These are phyloP conservation scores for Boletellus ananas DNA, from an alignment of 768 basidiomycete genomes.

Conservation along the genomic window DNA sequence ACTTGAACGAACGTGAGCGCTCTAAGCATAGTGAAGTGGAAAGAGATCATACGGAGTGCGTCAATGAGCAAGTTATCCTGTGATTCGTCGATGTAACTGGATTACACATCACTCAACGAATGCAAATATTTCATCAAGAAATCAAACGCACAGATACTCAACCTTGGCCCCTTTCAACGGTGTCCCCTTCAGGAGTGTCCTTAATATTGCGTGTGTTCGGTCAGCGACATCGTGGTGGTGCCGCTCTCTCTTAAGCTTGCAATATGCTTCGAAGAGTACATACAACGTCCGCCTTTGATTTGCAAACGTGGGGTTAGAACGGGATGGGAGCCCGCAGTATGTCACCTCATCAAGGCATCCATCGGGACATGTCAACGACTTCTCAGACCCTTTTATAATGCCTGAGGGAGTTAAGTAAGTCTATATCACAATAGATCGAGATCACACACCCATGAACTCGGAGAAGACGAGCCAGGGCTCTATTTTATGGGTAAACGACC, in stretches of 20 bases:
- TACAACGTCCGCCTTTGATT: constrained; percentile 47
- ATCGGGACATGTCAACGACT: constrained; percentile 33
- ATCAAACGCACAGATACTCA: constrained; percentile 49
- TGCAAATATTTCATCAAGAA: background rate
- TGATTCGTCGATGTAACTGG: constrained; percentile 65
- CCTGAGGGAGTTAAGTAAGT: constrained; percentile 29
- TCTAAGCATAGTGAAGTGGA: background rate
- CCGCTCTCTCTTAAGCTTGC: constrained; percentile 38
- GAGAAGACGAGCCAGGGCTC: constrained; percentile 62
- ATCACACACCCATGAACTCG: constrained; percentile 56
- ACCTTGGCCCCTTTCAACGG: constrained; percentile 40
- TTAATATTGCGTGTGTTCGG: constrained; percentile 53
- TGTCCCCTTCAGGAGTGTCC: constrained; percentile 26
- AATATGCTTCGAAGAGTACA: constrained; percentile 50
- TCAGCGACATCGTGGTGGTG: constrained; percentile 58
- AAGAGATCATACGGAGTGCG: constrained; percentile 42
- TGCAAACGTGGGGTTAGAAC: constrained; percentile 54
- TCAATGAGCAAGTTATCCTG: constrained; percentile 73
- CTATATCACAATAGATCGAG: background rate
- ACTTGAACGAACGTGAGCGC: constrained; percentile 38
- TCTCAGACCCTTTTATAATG: constrained; percentile 65
- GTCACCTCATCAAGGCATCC: constrained; percentile 40
- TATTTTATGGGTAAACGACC: constrained; percentile 22
- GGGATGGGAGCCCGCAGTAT: constrained; percentile 48
- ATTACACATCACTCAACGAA: background rate